phyloP scores from a whole-genome alignment of 2,329 filamentous ascomycete genomes.

The Botrytis paeoniae region DNA sequence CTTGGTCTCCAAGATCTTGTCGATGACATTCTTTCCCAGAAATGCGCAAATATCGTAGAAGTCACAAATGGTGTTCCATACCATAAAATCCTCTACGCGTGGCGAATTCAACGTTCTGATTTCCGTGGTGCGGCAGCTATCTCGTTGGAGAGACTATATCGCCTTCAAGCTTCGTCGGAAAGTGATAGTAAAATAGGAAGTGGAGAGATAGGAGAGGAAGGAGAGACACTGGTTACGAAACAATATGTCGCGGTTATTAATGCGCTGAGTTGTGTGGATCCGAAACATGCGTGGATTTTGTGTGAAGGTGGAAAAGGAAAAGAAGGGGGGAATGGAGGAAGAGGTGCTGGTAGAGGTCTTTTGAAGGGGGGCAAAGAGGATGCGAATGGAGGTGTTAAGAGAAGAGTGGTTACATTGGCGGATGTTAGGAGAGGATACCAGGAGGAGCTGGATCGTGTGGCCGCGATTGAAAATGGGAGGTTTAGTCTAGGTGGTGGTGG shows the following conservation, averaged over 20 bases:
- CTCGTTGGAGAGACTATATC: constrained; percentile 61
- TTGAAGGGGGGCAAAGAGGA: background rate
- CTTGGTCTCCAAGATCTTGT: constrained; percentile 73
- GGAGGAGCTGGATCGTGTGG: constrained; percentile 81
- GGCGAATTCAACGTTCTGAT: constrained; percentile 81
- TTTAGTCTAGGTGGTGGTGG: constrained; percentile 66
- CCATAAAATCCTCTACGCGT: constrained; percentile 87
- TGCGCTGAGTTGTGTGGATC: constrained; percentile 79
- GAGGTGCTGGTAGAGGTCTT: background rate
- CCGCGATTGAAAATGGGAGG: constrained; percentile 82
- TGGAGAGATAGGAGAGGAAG: constrained; percentile 54
- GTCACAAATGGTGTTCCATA: constrained; percentile 67
- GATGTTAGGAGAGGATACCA: constrained; percentile 89
- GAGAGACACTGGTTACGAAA: constrained; percentile 64
- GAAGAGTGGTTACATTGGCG: constrained; percentile 78
- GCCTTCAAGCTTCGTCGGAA: constrained; percentile 57
- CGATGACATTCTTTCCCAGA: constrained; percentile 71
- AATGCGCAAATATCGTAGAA: constrained; percentile 67
- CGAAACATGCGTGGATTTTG: constrained; percentile 78
- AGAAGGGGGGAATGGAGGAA: constrained; percentile 29
- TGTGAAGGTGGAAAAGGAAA: constrained; percentile 43
- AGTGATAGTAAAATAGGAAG: constrained; percentile 50
- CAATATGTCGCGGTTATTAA: constrained; percentile 93
- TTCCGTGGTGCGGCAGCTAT: constrained; percentile 74
- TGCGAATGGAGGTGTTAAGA: constrained; percentile 40